phyloP scores from a whole-genome alignment of 768 basidiomycete genomes.

The Amanita pallidorosea region DNA sequence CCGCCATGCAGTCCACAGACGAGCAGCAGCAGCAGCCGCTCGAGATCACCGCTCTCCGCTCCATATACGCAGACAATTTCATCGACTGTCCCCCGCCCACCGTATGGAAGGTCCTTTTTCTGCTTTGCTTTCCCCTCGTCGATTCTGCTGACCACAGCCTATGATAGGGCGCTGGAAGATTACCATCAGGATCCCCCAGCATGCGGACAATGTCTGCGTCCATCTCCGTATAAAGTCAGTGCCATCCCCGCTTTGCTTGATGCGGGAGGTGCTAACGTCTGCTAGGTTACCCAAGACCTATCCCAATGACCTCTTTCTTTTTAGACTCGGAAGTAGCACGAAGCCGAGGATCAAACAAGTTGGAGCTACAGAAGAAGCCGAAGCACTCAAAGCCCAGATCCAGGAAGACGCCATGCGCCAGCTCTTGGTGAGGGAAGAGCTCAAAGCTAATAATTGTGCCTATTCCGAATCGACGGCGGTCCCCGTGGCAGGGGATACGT shows the following conservation, averaged over 20 bases:
- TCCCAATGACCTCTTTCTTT: slow-evolving; percentile 28
- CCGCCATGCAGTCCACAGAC: slow-evolving; percentile 31
- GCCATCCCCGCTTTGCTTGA: background rate
- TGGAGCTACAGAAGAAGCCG: slow-evolving; percentile 37
- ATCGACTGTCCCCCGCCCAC: slow-evolving; percentile 63
- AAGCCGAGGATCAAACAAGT: slow-evolving; percentile 47
- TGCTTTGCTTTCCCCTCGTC: background rate
- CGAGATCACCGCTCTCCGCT: slow-evolving; percentile 71
- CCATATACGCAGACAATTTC: slow-evolving; percentile 76
- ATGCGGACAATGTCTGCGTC: slow-evolving; percentile 51
- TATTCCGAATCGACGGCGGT: slow-evolving; percentile 59
- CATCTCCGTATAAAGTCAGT: slow-evolving; percentile 63
- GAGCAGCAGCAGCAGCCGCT: slow-evolving; percentile 49
- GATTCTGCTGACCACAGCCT: slow-evolving; percentile 4
- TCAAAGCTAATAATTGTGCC: slow-evolving; percentile 47
- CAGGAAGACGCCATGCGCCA: slow-evolving; percentile 54
- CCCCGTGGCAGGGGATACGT: too few relatives aligned
- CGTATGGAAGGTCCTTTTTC: slow-evolving; percentile 63
- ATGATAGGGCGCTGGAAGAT: slow-evolving; percentile 49
- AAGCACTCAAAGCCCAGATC: slow-evolving; percentile 56
- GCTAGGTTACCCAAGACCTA: slow-evolving; percentile 80
- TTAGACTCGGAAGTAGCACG: slow-evolving; percentile 43
- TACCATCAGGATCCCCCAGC: slow-evolving; percentile 62
- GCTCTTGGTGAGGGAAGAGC: slow-evolving; percentile 38
- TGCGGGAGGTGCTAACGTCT: slow-evolving; percentile 1